Evolutionary conservation across 208 protist genomes (phyloP).

Genomic region (Angomonas ambiguus): DNA sequence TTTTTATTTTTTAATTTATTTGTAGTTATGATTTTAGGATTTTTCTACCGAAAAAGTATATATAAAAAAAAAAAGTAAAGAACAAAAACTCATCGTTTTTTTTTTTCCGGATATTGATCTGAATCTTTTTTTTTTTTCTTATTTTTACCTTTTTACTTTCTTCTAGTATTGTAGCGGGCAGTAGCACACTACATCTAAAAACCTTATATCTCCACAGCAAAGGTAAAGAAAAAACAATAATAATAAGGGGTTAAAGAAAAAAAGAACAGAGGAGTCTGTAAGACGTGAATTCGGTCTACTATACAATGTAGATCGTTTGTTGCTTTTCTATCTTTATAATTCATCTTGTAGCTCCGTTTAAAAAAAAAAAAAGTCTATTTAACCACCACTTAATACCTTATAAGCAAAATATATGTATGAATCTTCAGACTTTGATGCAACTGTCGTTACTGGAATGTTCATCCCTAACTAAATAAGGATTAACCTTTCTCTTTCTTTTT

Average conservation of each 20-base stretch:
- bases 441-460: too few relatives aligned
- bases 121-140: slow-evolving; percentile 6
- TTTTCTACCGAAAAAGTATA: slow-evolving; percentile 16
- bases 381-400: background rate
- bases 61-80: slow-evolving; percentile 8
- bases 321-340: slow-evolving; percentile 7
- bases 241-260: slow-evolving; percentile 17
- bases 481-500: slow-evolving; percentile 1
- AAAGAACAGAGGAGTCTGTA: slow-evolving; percentile 8
- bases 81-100: background rate
- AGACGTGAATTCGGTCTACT: background rate
- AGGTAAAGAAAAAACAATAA: slow-evolving; percentile 3
- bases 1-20: slow-evolving; percentile 11
- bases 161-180: background rate
- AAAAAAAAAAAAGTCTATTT: slow-evolving; percentile 6
- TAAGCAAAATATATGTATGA: background rate
- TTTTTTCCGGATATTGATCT: background rate
- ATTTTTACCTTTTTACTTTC: slow-evolving; percentile 13
- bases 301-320: background rate
- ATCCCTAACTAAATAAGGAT: background rate
- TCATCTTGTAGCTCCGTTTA: background rate
- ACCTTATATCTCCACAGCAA: too few relatives aligned
- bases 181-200: too few relatives aligned
- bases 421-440: too few relatives aligned
- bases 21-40: slow-evolving; percentile 18